phyloP scores from a whole-genome alignment of 768 basidiomycete species.

The Macrolepiota fuliginosa region DNA sequence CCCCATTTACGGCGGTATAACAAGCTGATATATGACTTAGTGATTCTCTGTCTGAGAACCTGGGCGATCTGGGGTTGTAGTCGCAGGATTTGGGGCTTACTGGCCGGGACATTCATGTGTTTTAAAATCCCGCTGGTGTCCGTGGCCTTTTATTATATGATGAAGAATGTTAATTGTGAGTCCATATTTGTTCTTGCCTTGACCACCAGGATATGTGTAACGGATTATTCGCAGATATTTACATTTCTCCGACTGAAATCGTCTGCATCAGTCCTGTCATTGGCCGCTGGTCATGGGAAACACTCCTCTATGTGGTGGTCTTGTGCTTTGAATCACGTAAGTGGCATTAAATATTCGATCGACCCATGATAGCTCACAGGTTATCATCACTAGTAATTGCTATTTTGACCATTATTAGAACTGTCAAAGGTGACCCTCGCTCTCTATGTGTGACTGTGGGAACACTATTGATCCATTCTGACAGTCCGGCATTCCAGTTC shows the following conservation, averaged over 20 bases:
- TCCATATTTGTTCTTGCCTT: neutral
- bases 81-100: neutral
- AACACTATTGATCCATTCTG: neutral
- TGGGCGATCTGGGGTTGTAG: slow-evolving; percentile 7
- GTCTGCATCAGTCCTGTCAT: neutral
- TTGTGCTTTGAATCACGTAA: neutral
- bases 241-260: neutral
- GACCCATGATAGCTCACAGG: too few species aligned
- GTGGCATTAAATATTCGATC: neutral
- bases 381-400: neutral
- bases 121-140: neutral
- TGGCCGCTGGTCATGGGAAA: neutral
- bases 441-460: too few species aligned
- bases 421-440: neutral
- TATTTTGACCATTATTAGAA: neutral
- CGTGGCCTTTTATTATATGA: neutral
- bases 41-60: slow-evolving; percentile 1
- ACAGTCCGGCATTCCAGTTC: slow-evolving; percentile 3
- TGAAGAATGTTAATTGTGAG: neutral
- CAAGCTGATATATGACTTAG: neutral
- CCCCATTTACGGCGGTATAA: neutral
- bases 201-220: too few species aligned
- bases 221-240: neutral
- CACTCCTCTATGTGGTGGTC: neutral
- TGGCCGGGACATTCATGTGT: neutral